Evolutionary conservation across 192 early-diverging fungal genomes (phyloP).

Genomic region (Coemansia sp.): DNA sequence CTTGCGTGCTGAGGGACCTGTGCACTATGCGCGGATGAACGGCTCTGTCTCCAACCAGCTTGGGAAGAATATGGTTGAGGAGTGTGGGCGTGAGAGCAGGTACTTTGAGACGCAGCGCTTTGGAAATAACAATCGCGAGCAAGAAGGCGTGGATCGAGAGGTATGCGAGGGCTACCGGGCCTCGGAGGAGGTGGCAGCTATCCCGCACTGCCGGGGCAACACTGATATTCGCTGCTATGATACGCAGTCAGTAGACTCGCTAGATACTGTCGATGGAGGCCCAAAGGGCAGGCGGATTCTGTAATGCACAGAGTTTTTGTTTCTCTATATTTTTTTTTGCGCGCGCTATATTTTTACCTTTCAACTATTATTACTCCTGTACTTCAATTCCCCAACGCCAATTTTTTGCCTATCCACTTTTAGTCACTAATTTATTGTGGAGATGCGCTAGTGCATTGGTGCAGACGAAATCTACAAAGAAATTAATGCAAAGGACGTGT

Average conservation of each 20-base stretch:
- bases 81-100: neutral
- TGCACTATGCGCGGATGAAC: slow-evolving; percentile 8
- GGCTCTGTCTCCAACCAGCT: neutral
- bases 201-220: neutral
- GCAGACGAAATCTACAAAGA: slow-evolving; percentile 2
- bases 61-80: neutral
- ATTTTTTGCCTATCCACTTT: no score
- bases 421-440: no score
- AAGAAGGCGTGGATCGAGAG: neutral
- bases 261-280: neutral
- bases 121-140: neutral
- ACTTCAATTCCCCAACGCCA: no score
- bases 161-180: neutral
- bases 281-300: slow-evolving; percentile 5
- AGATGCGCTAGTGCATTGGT: neutral
- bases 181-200: neutral
- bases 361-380: no score
- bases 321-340: neutral
- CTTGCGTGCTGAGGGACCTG: slow-evolving; percentile 11
- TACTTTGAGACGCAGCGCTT: neutral
- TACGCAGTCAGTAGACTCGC: neutral
- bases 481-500: neutral
- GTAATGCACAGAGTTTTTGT: neutral
- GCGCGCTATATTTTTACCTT: no score
- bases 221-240: neutral